phyloP scores from a whole-genome alignment of 768 basidiomycete genomes.

The Boletus rubescentipes region DNA sequence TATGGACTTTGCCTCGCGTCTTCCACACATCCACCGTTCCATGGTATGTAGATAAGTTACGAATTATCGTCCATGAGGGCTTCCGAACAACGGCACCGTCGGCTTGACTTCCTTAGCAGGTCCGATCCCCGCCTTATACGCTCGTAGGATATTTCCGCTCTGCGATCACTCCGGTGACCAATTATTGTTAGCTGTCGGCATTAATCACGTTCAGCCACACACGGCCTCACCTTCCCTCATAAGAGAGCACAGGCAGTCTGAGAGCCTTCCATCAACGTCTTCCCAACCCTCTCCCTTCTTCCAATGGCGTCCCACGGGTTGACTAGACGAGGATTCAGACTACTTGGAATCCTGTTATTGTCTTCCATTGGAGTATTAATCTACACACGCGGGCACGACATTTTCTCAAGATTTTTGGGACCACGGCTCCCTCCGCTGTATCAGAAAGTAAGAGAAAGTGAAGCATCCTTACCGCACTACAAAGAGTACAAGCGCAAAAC shows the following conservation, averaged over 20 bases:
- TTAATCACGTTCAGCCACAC: neutral
- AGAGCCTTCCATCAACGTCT: neutral
- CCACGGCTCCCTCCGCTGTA: conserved; percentile 42
- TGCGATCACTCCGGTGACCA: neutral
- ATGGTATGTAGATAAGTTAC: neutral
- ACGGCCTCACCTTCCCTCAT: neutral
- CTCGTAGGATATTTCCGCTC: neutral
- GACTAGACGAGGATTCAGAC: conserved; percentile 25
- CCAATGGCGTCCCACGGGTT: conserved; percentile 22
- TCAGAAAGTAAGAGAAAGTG: conserved; percentile 36
- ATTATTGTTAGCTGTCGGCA: neutral
- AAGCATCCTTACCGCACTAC: conserved; percentile 44
- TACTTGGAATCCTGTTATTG: conserved; percentile 9
- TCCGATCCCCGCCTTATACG: neutral
- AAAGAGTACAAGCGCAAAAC: conserved; percentile 32
- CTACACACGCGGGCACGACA: conserved; percentile 9
- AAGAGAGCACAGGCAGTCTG: neutral
- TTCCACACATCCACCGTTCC: neutral
- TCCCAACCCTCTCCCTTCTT: neutral
- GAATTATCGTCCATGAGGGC: neutral
- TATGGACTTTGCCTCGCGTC: neutral
- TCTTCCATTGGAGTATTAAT: conserved; percentile 14
- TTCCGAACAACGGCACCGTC: neutral
- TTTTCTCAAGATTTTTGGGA: neutral
- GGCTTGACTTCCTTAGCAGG: neutral